Conservation (phyloP, 805 yeast species). For the Myxozyma udenii region DNA sequence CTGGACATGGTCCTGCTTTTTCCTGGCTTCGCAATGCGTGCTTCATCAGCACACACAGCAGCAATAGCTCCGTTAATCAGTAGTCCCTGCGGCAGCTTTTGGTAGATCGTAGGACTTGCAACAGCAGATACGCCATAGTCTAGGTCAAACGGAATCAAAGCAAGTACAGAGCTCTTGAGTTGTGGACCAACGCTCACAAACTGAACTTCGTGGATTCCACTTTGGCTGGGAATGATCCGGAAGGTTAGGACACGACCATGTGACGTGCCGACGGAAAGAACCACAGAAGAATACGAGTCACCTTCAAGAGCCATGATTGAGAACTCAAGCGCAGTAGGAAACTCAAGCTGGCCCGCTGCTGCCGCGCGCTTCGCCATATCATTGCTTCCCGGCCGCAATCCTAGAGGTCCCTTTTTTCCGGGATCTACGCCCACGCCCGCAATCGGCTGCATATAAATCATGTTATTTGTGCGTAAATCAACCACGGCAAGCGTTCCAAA, state of each 20-base stretch:
- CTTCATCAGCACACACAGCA: slow-evolving; percentile 54
- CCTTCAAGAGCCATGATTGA: slow-evolving; percentile 65
- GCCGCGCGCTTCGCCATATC: neutral
- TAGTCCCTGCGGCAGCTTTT: slow-evolving; percentile 58
- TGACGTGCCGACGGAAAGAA: slow-evolving; percentile 72
- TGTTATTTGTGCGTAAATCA: slow-evolving; percentile 61
- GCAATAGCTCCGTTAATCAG: slow-evolving; percentile 61
- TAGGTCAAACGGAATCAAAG: slow-evolving; percentile 57
- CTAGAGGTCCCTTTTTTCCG: neutral
- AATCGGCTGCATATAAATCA: slow-evolving; percentile 40
- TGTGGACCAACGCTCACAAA: slow-evolving; percentile 47
- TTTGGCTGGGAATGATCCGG: slow-evolving; percentile 59
- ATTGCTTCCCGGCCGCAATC: neutral
- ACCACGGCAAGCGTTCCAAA: slow-evolving; percentile 72
- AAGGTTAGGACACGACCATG: slow-evolving; percentile 66
- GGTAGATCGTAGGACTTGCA: slow-evolving; percentile 59
- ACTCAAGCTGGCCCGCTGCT: slow-evolving; percentile 11
- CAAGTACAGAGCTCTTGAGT: slow-evolving; percentile 52
- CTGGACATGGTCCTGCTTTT: slow-evolving; percentile 58
- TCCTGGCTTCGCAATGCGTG: slow-evolving; percentile 61
- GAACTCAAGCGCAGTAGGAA: slow-evolving; percentile 64
- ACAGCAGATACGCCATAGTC: slow-evolving; percentile 60
- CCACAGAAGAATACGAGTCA: slow-evolving; percentile 68
- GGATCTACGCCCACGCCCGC: slow-evolving; percentile 4
- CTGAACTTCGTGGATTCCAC: slow-evolving; percentile 60